A percentile compares a stretch with the other conserved stretches of the same genome.
Conservation (phyloP, 2,329 filamentous ascomycete genomes). For the Neoscytalidium dimidiatum region DNA sequence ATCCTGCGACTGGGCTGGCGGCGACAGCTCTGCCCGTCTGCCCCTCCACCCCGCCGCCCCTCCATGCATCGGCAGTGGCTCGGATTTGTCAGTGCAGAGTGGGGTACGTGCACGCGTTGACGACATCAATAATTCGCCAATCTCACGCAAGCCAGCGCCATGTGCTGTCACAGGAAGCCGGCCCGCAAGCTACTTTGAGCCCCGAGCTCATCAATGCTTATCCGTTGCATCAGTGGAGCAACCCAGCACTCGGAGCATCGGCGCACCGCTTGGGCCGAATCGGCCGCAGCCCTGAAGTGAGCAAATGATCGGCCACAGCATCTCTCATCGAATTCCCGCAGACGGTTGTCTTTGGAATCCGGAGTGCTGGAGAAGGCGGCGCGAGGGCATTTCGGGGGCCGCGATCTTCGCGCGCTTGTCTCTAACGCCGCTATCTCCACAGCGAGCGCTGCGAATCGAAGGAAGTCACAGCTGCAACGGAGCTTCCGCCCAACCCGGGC, state of each 20-base stretch:
- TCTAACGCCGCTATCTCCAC: conserved; percentile 9
- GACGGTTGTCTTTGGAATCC: neutral
- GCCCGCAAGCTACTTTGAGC: neutral
- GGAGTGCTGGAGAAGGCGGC: neutral
- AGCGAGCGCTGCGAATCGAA: neutral
- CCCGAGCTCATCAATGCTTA: neutral
- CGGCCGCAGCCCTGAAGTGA: neutral
- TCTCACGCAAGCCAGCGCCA: neutral
- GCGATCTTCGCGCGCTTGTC: neutral
- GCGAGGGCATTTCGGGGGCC: neutral
- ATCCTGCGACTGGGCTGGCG: neutral
- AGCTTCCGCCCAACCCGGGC: neutral
- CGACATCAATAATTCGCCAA: neutral
- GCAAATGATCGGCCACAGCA: neutral
- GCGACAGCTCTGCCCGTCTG: neutral
- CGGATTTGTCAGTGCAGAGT: neutral
- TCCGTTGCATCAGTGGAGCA: neutral
- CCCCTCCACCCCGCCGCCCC: conserved; percentile 3
- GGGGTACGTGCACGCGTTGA: conserved; percentile 4
- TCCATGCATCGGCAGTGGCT: neutral
- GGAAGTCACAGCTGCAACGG: neutral
- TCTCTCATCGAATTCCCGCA: neutral
- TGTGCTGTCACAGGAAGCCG: neutral
- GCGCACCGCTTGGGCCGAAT: neutral
- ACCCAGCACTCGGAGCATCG: neutral